Evolutionary conservation across 108 stramenopile species (phyloP).

Genomic region (Cyclotella sp.): DNA sequence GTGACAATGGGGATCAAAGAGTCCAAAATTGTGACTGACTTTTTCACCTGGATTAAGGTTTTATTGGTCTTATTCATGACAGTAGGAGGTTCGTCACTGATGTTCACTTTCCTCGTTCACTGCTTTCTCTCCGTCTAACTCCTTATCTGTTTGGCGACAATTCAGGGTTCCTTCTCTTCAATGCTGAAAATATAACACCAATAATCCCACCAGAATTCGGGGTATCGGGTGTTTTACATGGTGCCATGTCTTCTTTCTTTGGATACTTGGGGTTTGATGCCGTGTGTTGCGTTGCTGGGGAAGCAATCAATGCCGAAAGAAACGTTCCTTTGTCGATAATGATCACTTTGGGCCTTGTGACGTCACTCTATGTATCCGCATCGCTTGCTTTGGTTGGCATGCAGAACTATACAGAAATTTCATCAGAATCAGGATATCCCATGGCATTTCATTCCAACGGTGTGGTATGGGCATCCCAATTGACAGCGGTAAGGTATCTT

Average conservation of each 20-base stretch:
- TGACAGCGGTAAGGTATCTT: constrained; percentile 38
- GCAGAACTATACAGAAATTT: constrained; percentile 63
- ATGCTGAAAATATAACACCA: constrained; percentile 64
- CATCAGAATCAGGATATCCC: constrained; percentile 57
- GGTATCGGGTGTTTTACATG: constrained; percentile 68
- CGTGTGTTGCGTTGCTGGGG: constrained; percentile 83
- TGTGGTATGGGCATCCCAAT: constrained; percentile 50
- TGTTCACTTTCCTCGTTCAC: neutral
- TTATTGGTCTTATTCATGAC: constrained; percentile 84
- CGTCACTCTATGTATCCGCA: constrained; percentile 74
- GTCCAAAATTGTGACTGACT: constrained; percentile 77
- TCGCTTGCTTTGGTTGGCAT: constrained; percentile 86
- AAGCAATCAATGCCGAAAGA: constrained; percentile 81
- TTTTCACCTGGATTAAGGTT: constrained; percentile 85
- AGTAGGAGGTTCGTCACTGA: constrained; percentile 56
- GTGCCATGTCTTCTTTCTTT: constrained; percentile 86
- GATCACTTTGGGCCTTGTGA: constrained; percentile 74
- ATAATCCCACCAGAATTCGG: constrained; percentile 68
- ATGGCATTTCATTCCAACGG: constrained; percentile 46
- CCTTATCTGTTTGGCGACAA: neutral
- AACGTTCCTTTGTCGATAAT: constrained; percentile 85
- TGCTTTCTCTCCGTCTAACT: neutral
- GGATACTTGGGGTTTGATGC: constrained; percentile 95
- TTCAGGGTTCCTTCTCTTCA: constrained; percentile 55
- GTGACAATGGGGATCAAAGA: constrained; percentile 60